Evolutionary conservation across 192 early-diverging fungal species (phyloP).

Genomic region (Lobosporangium transversale): DNA sequence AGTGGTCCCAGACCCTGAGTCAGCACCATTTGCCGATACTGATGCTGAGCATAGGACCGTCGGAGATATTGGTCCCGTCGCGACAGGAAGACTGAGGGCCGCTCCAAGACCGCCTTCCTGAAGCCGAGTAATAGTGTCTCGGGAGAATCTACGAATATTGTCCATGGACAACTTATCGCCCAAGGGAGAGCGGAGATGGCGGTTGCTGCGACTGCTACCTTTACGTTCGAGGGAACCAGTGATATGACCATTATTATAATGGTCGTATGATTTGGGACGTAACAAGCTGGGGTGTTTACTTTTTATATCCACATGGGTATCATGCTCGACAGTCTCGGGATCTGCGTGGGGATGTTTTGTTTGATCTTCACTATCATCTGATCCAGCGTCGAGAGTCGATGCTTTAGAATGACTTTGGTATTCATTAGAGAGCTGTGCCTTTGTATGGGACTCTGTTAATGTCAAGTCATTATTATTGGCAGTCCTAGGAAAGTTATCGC

Average conservation of each 20-base stretch:
- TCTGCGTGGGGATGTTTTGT: not conserved
- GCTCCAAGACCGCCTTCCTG: conserved; percentile 3
- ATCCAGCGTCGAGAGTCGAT: not conserved
- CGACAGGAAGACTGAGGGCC: not conserved
- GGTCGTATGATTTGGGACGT: not conserved
- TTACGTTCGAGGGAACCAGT: not conserved
- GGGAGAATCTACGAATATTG: conserved; percentile 23
- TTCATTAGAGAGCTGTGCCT: no score
- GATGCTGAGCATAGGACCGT: no score
- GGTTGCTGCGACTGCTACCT: not conserved
- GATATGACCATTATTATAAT: not conserved
- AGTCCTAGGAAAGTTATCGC: no score
- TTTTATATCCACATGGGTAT: not conserved
- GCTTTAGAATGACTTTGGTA: no score
- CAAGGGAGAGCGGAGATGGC: not conserved
- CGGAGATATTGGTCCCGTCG: conserved; percentile 24
- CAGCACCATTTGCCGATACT: no score
- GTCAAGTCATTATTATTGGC: no score
- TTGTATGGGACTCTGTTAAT: no score
- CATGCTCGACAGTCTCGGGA: not conserved
- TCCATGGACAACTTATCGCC: conserved; percentile 22
- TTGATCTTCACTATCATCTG: not conserved
- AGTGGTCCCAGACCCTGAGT: no score
- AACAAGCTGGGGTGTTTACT: not conserved
- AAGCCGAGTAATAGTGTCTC: conserved; percentile 12